Evolutionary conservation across 306 rosid species (phyloP), one percentile per base, ranked within the genome.

Genomic region (Nissolia schottii): DNA sequence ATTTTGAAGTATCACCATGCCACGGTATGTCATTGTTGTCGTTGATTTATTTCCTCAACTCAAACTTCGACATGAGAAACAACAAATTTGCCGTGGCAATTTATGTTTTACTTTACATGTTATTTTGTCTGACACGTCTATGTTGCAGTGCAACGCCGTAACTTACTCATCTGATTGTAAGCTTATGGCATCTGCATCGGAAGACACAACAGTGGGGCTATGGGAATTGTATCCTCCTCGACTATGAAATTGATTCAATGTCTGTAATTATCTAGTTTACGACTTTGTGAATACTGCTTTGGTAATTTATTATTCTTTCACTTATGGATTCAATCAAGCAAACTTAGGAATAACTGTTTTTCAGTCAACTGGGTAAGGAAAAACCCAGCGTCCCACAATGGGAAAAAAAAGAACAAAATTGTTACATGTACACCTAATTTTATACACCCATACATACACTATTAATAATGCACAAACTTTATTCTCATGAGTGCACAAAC

Each of bases 161-260:
- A 79, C 96, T 22, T 88, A 61, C 80, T 94, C 98, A 16, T 48
- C 69, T 16, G 86, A 91, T 65, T 83, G 87, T 62, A 94, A 86
- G 79, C 87, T 85, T 56, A 73, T 94, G 96, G 98, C 97, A 45
- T 91, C 97, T 67, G 96, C 92, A 25, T 93, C 98, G 7, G 94
- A 91, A 59, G 98, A 93, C 81, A 69, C 90, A 38, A 87, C 89
- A 0, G 96, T 91, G 74, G 98, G 91, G 2, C 89, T 93, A 6
- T 93, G 98, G 98, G 87, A 91, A 77, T 77, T 93, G 61, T 93
- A 93, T 80, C 96, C 98, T 76, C 96, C 97, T 69, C 81, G 18
- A 77, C 70, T 78, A 57, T 84, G 79, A 90, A 72, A 70, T 70
- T 15, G 14, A 16, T 34, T 23, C 61, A 27, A 38, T 19, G 48